Evolutionary conservation across 805 yeast species (phyloP), one percentile per base, ranked within the genome.

Genomic region (Barnettozyma siamensis): DNA sequence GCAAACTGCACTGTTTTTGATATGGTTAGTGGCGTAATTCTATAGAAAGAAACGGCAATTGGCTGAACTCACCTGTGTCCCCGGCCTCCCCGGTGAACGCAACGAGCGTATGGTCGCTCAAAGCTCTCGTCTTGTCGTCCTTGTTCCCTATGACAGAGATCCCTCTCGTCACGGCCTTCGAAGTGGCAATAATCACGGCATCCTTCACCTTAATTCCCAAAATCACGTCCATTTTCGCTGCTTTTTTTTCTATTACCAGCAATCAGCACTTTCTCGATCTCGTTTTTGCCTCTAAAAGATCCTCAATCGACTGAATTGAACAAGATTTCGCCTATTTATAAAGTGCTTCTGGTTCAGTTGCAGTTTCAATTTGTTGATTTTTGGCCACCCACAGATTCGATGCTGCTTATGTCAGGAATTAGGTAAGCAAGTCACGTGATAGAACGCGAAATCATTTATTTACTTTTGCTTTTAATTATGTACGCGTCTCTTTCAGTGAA

Each of bases 31-130:
- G 40, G 47, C 45, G 24, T 42, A 33, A 28, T 13, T 29, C 12
- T 10, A 13, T 8, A 26, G n/a, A 26, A 9, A 26, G n/a, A 11
- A 5, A 7, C 12, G 6, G 13, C 12, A 26, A 7, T 9, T 6
- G 13, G 11, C 11, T 26, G n/a, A 26, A 57, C 63, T 15, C 46
- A 61, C 67, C 67, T 7, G 97, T 86, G 60, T 93, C 99, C 47
- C 99, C 99, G 4, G 96, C 75, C 62, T 93, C 99, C 43, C 99
- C 99, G 2, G 95, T 83, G 67, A 68, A 89, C 33, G 97, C 96
- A 69, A 93, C 73, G 52, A 89, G 67, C 40, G 85, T 76, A 59
- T 83, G 91, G 30, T 79, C 73, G 52, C 86, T 86, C 54, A 91
- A 71, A 24, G 63, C 65, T 50, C 89, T 68, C 9, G 94, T 86